phyloP scores from a whole-genome alignment of 805 yeast species.

The Wickerhamomyces hampshirensis region DNA sequence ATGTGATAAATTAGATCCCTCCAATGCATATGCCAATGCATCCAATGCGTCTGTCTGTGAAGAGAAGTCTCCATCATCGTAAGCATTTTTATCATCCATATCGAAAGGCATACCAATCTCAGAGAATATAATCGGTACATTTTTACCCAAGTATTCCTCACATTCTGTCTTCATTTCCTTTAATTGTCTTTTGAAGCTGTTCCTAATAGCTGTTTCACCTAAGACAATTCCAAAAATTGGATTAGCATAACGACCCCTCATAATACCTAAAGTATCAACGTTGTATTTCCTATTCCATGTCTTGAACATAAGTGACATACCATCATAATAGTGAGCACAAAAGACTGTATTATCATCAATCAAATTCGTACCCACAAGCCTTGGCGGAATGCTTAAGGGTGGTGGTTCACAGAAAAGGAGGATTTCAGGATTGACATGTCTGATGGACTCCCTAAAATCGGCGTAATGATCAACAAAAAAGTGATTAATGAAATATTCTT shows the following conservation, averaged over 20 bases:
- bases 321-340: conserved; percentile 93
- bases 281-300: conserved; percentile 81
- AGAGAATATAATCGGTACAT: conserved; percentile 72
- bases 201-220: conserved; percentile 77
- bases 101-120: conserved; percentile 99
- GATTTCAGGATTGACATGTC: conserved; percentile 40
- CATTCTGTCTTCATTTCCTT: conserved; percentile 65
- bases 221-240: conserved; percentile 74
- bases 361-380: conserved; percentile 41
- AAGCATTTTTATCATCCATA: conserved; percentile 80
- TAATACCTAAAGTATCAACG: conserved; percentile 84
- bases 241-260: conserved; percentile 68
- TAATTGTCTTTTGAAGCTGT: conserved; percentile 65
- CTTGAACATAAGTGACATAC: conserved; percentile 87
- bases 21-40: conserved; percentile 75
- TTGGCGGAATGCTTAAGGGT: conserved; percentile 73
- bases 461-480: conserved; percentile 62
- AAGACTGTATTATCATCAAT: conserved; percentile 63
- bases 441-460: conserved; percentile 42
- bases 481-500: conserved; percentile 54
- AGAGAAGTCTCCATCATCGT: conserved; percentile 55
- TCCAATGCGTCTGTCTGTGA: conserved; percentile 82
- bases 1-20: conserved; percentile 63
- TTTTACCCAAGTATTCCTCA: conserved; percentile 49
- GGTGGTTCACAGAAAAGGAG: conserved; percentile 77